Conservation (phyloP, 2,329 filamentous ascomycete genomes). For the Xylariaceae sp. region DNA sequence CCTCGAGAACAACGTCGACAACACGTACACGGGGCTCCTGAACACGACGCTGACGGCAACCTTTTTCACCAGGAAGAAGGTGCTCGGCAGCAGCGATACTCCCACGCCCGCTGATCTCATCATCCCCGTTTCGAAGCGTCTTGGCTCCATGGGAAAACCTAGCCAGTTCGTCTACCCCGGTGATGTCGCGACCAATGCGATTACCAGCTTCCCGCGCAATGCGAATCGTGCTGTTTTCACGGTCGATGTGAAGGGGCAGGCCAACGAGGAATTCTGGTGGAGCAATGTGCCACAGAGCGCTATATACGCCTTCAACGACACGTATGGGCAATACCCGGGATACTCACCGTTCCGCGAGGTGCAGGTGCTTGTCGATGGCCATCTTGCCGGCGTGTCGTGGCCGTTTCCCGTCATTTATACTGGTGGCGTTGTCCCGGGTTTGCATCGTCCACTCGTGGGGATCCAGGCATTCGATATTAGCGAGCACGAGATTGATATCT, state of each 20-base stretch:
- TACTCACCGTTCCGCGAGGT: slow-evolving; percentile 73
- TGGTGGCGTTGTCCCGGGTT: slow-evolving; percentile 68
- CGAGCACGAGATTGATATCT: slow-evolving; percentile 78
- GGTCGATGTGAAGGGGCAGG: slow-evolving; percentile 72
- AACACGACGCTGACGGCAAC: slow-evolving; percentile 69
- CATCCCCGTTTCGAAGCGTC: slow-evolving; percentile 58
- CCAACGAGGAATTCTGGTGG: slow-evolving; percentile 81
- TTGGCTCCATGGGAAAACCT: slow-evolving; percentile 43
- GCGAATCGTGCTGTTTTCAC: slow-evolving; percentile 65
- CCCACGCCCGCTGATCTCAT: slow-evolving; percentile 56
- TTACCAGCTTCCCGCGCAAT: slow-evolving; percentile 58
- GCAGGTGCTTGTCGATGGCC: slow-evolving; percentile 67
- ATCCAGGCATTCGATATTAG: slow-evolving; percentile 73
- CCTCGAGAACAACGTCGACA: slow-evolving; percentile 65
- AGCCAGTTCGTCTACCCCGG: slow-evolving; percentile 65
- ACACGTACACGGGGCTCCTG: slow-evolving; percentile 66
- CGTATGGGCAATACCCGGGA: slow-evolving; percentile 55
- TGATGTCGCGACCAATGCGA: slow-evolving; percentile 52
- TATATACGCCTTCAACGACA: slow-evolving; percentile 51
- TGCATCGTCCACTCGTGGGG: slow-evolving; percentile 75
- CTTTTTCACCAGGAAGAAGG: slow-evolving; percentile 49
- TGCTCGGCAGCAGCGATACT: slow-evolving; percentile 32
- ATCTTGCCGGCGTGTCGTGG: slow-evolving; percentile 70
- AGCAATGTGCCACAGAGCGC: slow-evolving; percentile 64
- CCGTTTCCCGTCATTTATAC: slow-evolving; percentile 69